Base-by-base conservation (phyloP, 495 filamentous ascomycete species). In the Choiromyces venosus region DNA sequence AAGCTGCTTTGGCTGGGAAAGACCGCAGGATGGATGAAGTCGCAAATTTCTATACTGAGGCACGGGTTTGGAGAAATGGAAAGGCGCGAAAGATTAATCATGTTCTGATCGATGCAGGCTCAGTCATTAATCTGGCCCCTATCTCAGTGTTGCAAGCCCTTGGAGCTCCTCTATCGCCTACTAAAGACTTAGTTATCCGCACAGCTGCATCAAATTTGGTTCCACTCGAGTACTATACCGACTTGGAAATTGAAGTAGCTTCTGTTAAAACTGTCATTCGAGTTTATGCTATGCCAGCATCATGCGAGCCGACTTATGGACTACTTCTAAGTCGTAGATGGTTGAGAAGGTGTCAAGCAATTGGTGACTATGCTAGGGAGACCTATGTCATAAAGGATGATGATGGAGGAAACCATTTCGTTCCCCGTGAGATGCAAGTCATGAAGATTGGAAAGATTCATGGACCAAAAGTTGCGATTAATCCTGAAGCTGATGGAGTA, bases 131-230 rank as follows among this genome's bases (percentile, higher is more conserved):
- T n/a, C n/a, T n/a, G n/a, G n/a, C n/a, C n/a, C n/a, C n/a, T n/a
- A n/a, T n/a, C n/a, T n/a, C n/a, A n/a, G n/a, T n/a, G n/a, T n/a
- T n/a, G n/a, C n/a, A n/a, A n/a, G n/a, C n/a, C n/a, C n/a, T n/a
- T n/a, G n/a, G n/a, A n/a, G n/a, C n/a, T n/a, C n/a, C n/a, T n/a
- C n/a, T n/a, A n/a, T n/a, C n/a, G n/a, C n/a, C n/a, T n/a, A n/a
- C n/a, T n/a, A n/a, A 44, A 18, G 42, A 64, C 21, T 29, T 73
- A 6, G 64, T 64, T n/a, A 68, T 73, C 14, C 61, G 68, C 10
- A 68, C 44, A 0, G 71, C 66, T 0, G 44, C 67, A 8, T 66
- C 39, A 0, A 33, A 33, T 1, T 7, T 68, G 16, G 64, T 67
- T 0, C 14, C 46, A 0, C 67, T 69, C 21, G 21, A 39, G 18